Percentiles rank a stretch among this genome's conserved stretches.
Evolutionary conservation across 2,329 filamentous ascomycete species (phyloP).

Genomic region (Corinectria fuckeliana): DNA sequence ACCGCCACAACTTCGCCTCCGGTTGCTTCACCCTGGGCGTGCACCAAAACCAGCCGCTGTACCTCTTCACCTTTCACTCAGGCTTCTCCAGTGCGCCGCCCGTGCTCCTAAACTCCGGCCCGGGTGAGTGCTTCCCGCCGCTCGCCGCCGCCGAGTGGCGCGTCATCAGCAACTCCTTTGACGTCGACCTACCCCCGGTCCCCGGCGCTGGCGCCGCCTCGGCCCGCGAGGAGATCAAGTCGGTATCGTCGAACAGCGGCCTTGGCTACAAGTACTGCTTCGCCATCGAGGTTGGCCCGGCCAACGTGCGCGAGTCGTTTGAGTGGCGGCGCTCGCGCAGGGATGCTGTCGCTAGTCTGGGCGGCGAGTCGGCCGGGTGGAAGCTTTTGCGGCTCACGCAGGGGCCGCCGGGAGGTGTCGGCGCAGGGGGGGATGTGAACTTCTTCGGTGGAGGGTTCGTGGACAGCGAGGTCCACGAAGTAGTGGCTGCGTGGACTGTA

Average conservation of each 20-base stretch:
- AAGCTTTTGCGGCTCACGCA: slow-evolving; percentile 31
- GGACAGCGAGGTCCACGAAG: slow-evolving; percentile 29
- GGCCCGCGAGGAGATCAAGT: slow-evolving; percentile 20
- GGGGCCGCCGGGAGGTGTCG: slow-evolving; percentile 15
- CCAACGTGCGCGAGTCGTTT: slow-evolving; percentile 29
- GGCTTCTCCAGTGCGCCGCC: slow-evolving; percentile 21
- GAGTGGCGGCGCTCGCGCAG: slow-evolving; percentile 32
- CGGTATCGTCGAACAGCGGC: background rate
- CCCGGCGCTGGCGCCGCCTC: slow-evolving; percentile 19
- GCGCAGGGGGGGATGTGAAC: background rate
- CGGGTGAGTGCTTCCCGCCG: slow-evolving; percentile 17
- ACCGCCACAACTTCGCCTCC: slow-evolving; percentile 11
- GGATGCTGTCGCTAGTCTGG: slow-evolving; percentile 22
- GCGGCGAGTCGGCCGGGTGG: slow-evolving; percentile 26
- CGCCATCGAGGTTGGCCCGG: slow-evolving; percentile 26
- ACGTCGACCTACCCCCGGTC: slow-evolving; percentile 28
- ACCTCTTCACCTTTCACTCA: slow-evolving; percentile 24
- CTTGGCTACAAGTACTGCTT: slow-evolving; percentile 23
- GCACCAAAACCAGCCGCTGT: slow-evolving; percentile 29
- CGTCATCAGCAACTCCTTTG: slow-evolving; percentile 21
- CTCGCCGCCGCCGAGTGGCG: slow-evolving; percentile 29
- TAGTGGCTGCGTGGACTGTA: slow-evolving; percentile 34
- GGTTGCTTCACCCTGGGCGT: slow-evolving; percentile 25
- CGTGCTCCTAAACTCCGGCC: slow-evolving; percentile 34
- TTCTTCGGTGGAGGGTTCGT: slow-evolving; percentile 21